phyloP scores from a whole-genome alignment of 495 filamentous ascomycete species.

The Hyaloscypha bicolor region DNA sequence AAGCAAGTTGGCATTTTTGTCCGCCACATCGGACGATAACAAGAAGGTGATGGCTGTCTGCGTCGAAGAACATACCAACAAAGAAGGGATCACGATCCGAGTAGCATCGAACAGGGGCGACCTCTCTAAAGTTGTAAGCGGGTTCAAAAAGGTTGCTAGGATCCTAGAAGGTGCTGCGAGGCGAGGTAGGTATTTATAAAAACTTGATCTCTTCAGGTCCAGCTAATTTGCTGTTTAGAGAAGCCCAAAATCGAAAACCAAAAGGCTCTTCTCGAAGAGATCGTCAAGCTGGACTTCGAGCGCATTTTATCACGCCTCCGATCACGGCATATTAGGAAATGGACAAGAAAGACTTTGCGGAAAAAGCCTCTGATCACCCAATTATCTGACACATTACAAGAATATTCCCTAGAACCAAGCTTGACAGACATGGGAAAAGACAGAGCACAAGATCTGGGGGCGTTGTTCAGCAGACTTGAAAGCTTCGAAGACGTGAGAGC shows the following conservation, averaged over 20 bases:
- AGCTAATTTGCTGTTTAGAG: slow-evolving; percentile 10
- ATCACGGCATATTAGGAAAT: slow-evolving; percentile 20
- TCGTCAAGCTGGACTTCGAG: slow-evolving; percentile 14
- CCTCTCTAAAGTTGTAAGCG: slow-evolving; percentile 27
- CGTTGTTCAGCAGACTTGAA: slow-evolving; percentile 26
- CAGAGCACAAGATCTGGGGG: slow-evolving; percentile 12
- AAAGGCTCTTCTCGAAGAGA: slow-evolving; percentile 14
- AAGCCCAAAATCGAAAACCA: slow-evolving; percentile 19
- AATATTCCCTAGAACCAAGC: not conserved
- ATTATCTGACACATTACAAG: slow-evolving; percentile 6
- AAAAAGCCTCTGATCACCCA: slow-evolving; percentile 20
- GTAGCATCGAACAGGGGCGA: slow-evolving; percentile 35
- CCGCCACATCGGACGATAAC: slow-evolving; percentile 29
- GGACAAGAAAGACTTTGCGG: slow-evolving; percentile 18
- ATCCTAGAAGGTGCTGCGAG: slow-evolving; percentile 32
- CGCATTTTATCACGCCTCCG: slow-evolving; percentile 27
- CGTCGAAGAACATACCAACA: slow-evolving; percentile 35
- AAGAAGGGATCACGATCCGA: slow-evolving; percentile 29
- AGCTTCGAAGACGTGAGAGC: slow-evolving; percentile 5
- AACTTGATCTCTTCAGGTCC: not conserved
- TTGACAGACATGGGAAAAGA: not conserved
- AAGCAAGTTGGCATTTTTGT: slow-evolving; percentile 34
- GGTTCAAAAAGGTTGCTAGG: slow-evolving; percentile 33
- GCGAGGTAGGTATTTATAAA: slow-evolving; percentile 32
- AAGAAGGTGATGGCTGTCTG: slow-evolving; percentile 37